These are phyloP conservation scores for Globisporangium cystogenes DNA, from an alignment of 352 stramenopile genomes.

Conservation along the genomic window DNA sequence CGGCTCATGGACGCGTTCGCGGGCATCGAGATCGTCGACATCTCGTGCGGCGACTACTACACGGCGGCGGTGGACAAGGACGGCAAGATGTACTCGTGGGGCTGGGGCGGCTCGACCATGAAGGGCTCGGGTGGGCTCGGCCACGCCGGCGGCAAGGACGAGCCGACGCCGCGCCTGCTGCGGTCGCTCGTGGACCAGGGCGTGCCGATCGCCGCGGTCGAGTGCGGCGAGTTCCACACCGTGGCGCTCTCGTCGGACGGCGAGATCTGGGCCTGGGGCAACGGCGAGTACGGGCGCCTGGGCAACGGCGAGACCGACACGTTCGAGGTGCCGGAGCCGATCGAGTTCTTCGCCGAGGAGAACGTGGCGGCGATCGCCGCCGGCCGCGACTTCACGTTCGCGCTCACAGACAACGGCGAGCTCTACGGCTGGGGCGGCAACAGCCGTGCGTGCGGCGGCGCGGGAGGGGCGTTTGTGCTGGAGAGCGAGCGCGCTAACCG, in stretches of 20 bases:
- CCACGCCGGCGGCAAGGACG: conserved; percentile 68
- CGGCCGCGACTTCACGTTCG: conserved; percentile 89
- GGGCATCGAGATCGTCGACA: conserved; percentile 72
- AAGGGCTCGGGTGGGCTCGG: conserved; percentile 71
- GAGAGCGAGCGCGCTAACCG: no score
- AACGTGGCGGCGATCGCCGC: conserved; percentile 64
- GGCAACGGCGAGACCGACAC: conserved; percentile 86
- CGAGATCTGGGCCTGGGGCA: conserved; percentile 90
- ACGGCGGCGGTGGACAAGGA: conserved; percentile 81
- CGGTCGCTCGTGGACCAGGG: conserved; percentile 74
- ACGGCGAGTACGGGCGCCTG: conserved; percentile 88
- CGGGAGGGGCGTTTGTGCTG: no score
- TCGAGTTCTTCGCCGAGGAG: conserved; percentile 81
- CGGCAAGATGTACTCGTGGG: conserved; percentile 90
- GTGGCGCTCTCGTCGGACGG: conserved; percentile 84
- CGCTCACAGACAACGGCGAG: conserved; percentile 74
- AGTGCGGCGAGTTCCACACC: conserved; percentile 88
- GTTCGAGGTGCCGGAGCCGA: conserved; percentile 74
- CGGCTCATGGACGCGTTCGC: conserved; percentile 61
- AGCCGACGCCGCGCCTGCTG: conserved; percentile 62
- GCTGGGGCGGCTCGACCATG: conserved; percentile 82
- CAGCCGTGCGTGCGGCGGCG: conserved; percentile 87
- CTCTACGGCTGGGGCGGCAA: conserved; percentile 92
- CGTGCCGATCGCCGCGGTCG: conserved; percentile 61
- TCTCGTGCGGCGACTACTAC: conserved; percentile 84